Percentiles rank a stretch among this genome's conserved stretches.
Conservation (phyloP, 306 rosid species). For the Dryas alaskensis region DNA sequence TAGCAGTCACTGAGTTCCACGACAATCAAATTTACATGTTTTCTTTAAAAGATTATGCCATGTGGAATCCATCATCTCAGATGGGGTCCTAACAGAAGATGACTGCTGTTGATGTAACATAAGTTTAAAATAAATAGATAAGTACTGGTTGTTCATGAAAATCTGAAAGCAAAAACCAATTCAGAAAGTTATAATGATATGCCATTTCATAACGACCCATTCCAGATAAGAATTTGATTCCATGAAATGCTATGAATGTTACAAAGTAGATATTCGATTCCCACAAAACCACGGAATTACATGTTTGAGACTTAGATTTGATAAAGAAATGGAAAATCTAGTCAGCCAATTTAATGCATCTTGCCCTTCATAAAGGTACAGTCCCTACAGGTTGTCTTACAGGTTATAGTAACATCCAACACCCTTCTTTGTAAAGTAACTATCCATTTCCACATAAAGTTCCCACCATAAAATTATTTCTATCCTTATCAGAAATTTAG, state of each 20-base stretch:
- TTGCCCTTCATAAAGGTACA: conserved; percentile 26
- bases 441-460: conserved; percentile 20
- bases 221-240: background rate
- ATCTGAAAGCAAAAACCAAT: conserved; percentile 6
- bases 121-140: background rate
- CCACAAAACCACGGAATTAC: conserved; percentile 26
- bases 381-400: conserved; percentile 36
- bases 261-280: conserved; percentile 20
- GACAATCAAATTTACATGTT: background rate
- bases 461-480: conserved; percentile 13
- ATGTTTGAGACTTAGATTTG: conserved; percentile 32
- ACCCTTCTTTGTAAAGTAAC: conserved; percentile 22
- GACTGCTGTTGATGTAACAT: background rate
- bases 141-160: background rate
- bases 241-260: conserved; percentile 1
- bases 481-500: background rate
- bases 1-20: background rate
- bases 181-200: background rate
- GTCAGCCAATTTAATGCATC: conserved; percentile 28
- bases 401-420: conserved; percentile 26
- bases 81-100: background rate
- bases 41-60: background rate
- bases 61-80: background rate
- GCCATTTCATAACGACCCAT: conserved; percentile 9
- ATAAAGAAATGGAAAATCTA: conserved; percentile 34